Conservation (phyloP, 1,139 yeast genomes). For the Candida pseudoviswanathii region DNA sequence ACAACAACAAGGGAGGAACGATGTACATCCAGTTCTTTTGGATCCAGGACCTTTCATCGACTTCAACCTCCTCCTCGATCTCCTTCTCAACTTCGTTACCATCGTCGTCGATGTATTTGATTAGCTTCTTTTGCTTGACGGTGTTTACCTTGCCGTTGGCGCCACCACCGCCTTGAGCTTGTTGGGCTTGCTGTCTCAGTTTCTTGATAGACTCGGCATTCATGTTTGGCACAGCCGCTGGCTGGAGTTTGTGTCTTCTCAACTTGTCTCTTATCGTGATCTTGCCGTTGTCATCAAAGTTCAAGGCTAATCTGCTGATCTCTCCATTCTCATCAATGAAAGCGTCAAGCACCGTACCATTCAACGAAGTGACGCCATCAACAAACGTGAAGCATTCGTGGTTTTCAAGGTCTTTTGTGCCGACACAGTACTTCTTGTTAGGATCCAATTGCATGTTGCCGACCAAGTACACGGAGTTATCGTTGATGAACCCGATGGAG, state of each 20-base stretch:
- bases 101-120: constrained; percentile 22
- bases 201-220: constrained; percentile 22
- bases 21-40: constrained; percentile 59
- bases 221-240: constrained; percentile 32
- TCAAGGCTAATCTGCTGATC: constrained; percentile 18
- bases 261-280: constrained; percentile 10
- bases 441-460: constrained; percentile 6
- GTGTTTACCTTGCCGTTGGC: constrained; percentile 12
- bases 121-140: constrained; percentile 12
- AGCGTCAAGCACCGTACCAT: constrained; percentile 18
- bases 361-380: constrained; percentile 10
- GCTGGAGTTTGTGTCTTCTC: constrained; percentile 9
- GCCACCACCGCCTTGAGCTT: constrained; percentile 1
- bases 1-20: constrained; percentile 42
- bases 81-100: constrained; percentile 29
- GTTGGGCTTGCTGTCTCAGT: constrained; percentile 12
- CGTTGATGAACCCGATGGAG: constrained; percentile 20
- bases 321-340: constrained; percentile 17
- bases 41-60: constrained; percentile 48
- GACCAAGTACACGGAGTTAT: constrained; percentile 12
- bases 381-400: constrained; percentile 35
- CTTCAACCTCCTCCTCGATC: constrained; percentile 27
- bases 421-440: constrained; percentile 28
- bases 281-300: constrained; percentile 8
- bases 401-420: constrained; percentile 29